phyloP scores from a whole-genome alignment of 371 early-diverging fungal genomes.

The Mortierella sp. region DNA sequence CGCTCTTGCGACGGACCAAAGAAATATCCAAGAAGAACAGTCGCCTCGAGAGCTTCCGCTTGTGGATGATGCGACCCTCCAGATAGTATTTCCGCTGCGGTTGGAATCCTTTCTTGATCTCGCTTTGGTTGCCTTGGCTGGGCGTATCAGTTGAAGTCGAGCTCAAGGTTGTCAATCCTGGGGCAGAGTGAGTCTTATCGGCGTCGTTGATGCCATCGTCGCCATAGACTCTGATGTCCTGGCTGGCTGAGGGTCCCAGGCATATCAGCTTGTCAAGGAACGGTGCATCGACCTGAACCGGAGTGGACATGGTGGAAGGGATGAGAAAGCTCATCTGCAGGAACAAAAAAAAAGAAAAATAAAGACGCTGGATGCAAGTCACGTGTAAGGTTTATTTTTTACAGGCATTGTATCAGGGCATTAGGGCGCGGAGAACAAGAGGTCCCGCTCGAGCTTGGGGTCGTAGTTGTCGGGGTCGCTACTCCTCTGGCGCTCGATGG shows the following conservation, averaged over 20 bases:
- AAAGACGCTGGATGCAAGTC: background rate
- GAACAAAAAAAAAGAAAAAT: background rate
- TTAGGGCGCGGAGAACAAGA: too few species aligned
- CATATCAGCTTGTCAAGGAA: constrained; percentile 23
- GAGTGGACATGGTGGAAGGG: constrained; percentile 19
- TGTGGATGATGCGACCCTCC: constrained; percentile 63
- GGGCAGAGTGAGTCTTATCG: background rate
- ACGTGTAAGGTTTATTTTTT: background rate
- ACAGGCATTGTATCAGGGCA: background rate
- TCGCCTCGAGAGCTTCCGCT: constrained; percentile 60
- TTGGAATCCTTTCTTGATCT: constrained; percentile 21
- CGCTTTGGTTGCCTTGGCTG: background rate
- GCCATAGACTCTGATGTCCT: constrained; percentile 13
- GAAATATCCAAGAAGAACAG: constrained; percentile 68
- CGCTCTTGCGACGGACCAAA: constrained; percentile 53
- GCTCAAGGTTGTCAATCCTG: background rate
- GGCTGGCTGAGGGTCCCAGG: constrained; percentile 5
- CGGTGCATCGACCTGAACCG: constrained; percentile 22
- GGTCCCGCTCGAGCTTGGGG: background rate
- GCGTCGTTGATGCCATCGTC: background rate
- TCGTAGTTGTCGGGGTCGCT: background rate
- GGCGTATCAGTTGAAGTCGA: background rate
- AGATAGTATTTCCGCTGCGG: constrained; percentile 41
- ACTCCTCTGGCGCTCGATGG: background rate
- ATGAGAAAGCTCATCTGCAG: background rate